These are phyloP conservation scores for Rhodosporidiobolus sp. DNA, from an alignment of 768 basidiomycete genomes.

Conservation along the genomic window DNA sequence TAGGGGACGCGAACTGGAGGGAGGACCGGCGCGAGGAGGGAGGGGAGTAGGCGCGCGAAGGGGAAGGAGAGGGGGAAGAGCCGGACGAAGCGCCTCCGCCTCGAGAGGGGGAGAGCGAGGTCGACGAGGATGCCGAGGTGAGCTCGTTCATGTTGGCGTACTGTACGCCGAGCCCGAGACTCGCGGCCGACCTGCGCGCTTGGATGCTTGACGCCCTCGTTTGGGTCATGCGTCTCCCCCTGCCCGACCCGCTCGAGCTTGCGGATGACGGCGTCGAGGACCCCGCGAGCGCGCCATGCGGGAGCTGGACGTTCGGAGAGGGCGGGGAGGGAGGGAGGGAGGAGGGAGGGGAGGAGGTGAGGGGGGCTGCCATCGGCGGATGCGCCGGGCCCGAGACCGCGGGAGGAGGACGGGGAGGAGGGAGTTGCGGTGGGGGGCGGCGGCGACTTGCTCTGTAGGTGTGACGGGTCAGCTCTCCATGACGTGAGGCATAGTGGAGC, in stretches of 20 bases:
- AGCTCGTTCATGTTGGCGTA: constrained; percentile 33
- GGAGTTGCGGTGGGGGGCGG: too few species aligned
- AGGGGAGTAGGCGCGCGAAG: neutral
- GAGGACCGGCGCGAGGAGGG: neutral
- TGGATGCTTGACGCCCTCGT: constrained; percentile 14
- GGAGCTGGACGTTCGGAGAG: too few species aligned
- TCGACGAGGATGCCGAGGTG: neutral
- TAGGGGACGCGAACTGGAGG: neutral
- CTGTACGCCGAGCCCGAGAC: constrained; percentile 28
- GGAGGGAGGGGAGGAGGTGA: too few species aligned
- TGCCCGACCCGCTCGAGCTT: neutral
- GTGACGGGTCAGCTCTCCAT: too few species aligned
- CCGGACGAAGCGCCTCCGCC: neutral
- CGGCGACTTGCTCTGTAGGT: too few species aligned
- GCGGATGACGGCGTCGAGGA: too few species aligned
- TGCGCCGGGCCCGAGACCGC: too few species aligned
- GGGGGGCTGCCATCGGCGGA: too few species aligned
- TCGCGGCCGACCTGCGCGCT: constrained; percentile 11
- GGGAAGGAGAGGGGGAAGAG: neutral
- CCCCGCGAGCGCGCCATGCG: too few species aligned
- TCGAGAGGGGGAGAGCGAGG: neutral
- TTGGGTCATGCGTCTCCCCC: neutral
- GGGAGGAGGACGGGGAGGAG: too few species aligned
- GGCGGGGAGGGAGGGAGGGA: too few species aligned
- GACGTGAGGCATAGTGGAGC: too few species aligned